These are phyloP conservation scores for Grosmannia penicillata DNA, from an alignment of 2,329 filamentous ascomycete genomes.

Conservation along the genomic window DNA sequence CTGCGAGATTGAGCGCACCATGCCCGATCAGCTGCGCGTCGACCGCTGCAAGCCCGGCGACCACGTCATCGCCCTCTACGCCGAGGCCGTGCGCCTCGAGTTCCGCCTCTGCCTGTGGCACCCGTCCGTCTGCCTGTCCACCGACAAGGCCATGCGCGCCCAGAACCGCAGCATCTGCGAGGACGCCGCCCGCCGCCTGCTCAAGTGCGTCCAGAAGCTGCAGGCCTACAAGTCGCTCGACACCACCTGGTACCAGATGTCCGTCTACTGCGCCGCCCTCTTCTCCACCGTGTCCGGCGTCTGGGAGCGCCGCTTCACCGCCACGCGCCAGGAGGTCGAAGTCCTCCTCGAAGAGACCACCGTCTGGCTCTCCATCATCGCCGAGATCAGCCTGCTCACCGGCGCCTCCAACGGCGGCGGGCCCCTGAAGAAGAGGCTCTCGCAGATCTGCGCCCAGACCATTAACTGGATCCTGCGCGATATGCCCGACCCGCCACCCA, in stretches of 20 bases:
- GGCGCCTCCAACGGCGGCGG: conserved; percentile 19
- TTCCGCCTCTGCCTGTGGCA: conserved; percentile 46
- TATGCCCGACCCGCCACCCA: conserved; percentile 16
- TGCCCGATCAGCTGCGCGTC: conserved; percentile 45
- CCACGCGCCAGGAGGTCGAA: conserved; percentile 41
- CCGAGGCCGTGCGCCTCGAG: conserved; percentile 38
- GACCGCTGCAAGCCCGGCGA: conserved; percentile 26
- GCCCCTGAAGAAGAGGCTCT: conserved; percentile 28
- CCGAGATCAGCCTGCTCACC: conserved; percentile 36
- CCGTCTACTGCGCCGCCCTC: conserved; percentile 57
- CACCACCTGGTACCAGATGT: conserved; percentile 63
- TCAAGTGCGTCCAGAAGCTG: conserved; percentile 43
- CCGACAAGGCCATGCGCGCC: conserved; percentile 38
- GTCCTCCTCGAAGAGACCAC: conserved; percentile 53
- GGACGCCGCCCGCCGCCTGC: conserved; percentile 47
- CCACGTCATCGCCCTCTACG: conserved; percentile 37
- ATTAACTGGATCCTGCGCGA: conserved; percentile 37
- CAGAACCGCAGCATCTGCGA: conserved; percentile 54
- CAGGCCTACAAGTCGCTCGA: conserved; percentile 54
- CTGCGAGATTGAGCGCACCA: conserved; percentile 43
- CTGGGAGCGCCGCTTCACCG: conserved; percentile 49
- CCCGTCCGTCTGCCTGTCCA: conserved; percentile 42
- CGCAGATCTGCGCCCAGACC: conserved; percentile 33
- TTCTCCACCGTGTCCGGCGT: conserved; percentile 58
- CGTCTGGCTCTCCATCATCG: conserved; percentile 52